Evolutionary conservation across 257 asterid genomes (phyloP), one percentile per base, ranked within the genome.

Genomic region (Capsicum chinense): DNA sequence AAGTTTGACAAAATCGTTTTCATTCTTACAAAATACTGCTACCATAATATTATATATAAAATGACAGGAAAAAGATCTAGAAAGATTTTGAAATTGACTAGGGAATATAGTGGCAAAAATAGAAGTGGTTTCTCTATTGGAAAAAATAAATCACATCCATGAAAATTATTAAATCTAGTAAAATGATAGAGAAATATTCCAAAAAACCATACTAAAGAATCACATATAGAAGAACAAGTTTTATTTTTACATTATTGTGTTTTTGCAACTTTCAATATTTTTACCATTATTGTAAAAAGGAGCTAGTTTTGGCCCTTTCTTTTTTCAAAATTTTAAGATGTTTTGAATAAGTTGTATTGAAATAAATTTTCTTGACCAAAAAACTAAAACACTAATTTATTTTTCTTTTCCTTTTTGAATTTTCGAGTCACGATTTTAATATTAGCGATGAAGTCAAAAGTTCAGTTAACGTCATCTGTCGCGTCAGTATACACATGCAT

Each of bases 1-100:
- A 26, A 78, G 81, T 78, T 78, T 78, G 81, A 78, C 81, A 78
- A 78, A 44, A 78, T 78, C 9, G 9, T 78, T 54, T 60, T 54
- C 44, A 52, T 78, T 78, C 81, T 54, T 26, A 54, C 9, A 14
- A 78, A 7, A 14, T 52, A 54, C 64, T 52, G 64, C 50, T 26
- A 33, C 64, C 26, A 76, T 52, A 76, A 1, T 42, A 52, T 12
- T 52, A 74, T 76, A 52, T 11, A 21, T 3, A 26, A 76, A 35
- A 52, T 26, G 81, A 26, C 26, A 14, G 50, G 4, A 56, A 78
- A 78, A 78, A 54, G 48, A 78, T 78, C 81, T 26, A 78, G 50
- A 78, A 78, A 54, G 64, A 78, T 78, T 13, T 26, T 78, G 64
- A 78, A 54, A 54, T 52, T 26, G 42, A 54, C 15, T 7, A 52